Evolutionary conservation across 345 rosid species (phyloP).

Genomic region (Gossypium thurberi): DNA sequence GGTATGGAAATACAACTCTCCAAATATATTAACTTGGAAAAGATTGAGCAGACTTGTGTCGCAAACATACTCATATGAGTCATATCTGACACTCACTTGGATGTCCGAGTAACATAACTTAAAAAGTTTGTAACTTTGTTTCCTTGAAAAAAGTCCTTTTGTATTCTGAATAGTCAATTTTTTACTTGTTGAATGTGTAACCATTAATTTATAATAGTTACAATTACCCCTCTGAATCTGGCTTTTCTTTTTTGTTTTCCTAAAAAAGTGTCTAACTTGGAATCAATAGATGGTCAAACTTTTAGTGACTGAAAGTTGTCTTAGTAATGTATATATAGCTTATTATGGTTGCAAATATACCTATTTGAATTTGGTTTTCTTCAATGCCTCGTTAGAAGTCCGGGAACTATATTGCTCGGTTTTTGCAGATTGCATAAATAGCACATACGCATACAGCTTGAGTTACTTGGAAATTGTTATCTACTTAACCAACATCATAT

Average conservation of each 20-base stretch:
- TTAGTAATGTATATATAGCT: neutral
- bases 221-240: neutral
- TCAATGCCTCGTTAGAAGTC: neutral
- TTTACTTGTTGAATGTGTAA: neutral
- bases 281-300: neutral
- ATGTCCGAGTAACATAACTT: neutral
- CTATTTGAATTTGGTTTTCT: neutral
- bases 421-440: neutral
- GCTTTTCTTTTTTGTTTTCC: neutral
- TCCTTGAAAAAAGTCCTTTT: neutral
- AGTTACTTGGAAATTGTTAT: neutral
- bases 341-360: neutral
- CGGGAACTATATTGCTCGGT: neutral
- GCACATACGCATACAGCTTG: neutral
- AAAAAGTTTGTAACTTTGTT: neutral
- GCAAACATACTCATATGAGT: neutral
- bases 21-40: neutral
- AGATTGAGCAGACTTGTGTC: neutral
- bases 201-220: neutral
- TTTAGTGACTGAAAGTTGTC: neutral
- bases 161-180: neutral
- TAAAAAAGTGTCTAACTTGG: neutral
- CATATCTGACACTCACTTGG: neutral
- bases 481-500: neutral
- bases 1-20: neutral